phyloP scores from a whole-genome alignment of 2,329 filamentous ascomycete species.

The Phialocephala subalpina region DNA sequence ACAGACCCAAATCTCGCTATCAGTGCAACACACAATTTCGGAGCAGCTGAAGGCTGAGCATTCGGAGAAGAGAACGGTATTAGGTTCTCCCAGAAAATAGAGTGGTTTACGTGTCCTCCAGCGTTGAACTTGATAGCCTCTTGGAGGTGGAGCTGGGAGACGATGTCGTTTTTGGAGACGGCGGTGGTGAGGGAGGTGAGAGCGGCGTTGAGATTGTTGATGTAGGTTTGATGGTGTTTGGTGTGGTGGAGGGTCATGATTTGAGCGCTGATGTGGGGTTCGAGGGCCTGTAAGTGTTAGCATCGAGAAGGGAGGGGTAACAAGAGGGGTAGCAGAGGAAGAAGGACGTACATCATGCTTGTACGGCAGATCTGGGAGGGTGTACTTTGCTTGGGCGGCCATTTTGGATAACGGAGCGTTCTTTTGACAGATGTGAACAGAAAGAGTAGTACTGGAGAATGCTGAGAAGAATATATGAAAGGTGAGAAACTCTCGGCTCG shows the following conservation, averaged over 20 bases:
- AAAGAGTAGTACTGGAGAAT: background rate
- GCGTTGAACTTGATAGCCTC: slow-evolving; percentile 85
- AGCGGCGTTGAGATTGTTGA: slow-evolving; percentile 77
- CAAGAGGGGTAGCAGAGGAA: background rate
- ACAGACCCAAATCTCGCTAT: slow-evolving; percentile 72
- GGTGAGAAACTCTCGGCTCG: too few species aligned
- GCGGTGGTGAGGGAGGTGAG: slow-evolving; percentile 67
- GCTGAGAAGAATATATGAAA: background rate
- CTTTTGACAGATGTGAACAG: background rate
- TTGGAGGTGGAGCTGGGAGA: slow-evolving; percentile 72
- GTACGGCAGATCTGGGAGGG: slow-evolving; percentile 72
- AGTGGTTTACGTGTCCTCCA: slow-evolving; percentile 93
- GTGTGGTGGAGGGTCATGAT: slow-evolving; percentile 85
- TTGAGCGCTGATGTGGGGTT: slow-evolving; percentile 77
- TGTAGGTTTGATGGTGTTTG: slow-evolving; percentile 83
- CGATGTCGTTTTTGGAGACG: slow-evolving; percentile 63
- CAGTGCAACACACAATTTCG: slow-evolving; percentile 68
- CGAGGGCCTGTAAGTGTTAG: slow-evolving; percentile 61
- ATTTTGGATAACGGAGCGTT: background rate
- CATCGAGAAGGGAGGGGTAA: background rate
- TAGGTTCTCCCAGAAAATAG: slow-evolving; percentile 90
- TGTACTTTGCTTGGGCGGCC: slow-evolving; percentile 9
- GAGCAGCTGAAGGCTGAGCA: slow-evolving; percentile 62
- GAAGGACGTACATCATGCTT: slow-evolving; percentile 43
- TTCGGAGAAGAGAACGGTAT: slow-evolving; percentile 65